Evolutionary conservation across 108 stramenopile species (phyloP), one percentile per base, ranked within the genome.

Genomic region (Skeletonema potamos): DNA sequence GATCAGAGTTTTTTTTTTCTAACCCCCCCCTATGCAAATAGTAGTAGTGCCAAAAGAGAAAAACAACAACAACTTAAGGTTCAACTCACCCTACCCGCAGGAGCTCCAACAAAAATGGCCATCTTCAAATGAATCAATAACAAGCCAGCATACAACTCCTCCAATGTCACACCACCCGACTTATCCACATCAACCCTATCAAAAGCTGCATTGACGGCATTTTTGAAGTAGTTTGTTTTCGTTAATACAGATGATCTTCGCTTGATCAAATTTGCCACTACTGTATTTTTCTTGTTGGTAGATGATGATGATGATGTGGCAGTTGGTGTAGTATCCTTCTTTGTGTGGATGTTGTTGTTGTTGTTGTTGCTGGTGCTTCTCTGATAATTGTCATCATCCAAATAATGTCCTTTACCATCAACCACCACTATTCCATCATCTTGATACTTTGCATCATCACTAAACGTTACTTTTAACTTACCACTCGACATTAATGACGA

Each of bases 51-150:
- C 22, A 28, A 68, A 54, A 54, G 26, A 18, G 30, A 22, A 59
- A 33, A 34, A 65, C 20, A 36, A 30, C 17, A 65, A 51, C 43
- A 36, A 27, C 34, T 1, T 11, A 59, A n/a, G n/a, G n/a, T 7
- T 37, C 57, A 17, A 13, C 85, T 41, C 36, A 86, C 85, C 81
- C 79, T 79, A 66, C 92, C 91, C 41, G 92, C 92, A 3, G 92
- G 86, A 18, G 92, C 82, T 13, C 92, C 92, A 11, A 83, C 86
- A 72, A 89, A 91, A n/a, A 70, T 70, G 8, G 87, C 92, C 57
- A 90, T 56, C 28, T 89, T 87, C 57, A 94, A 77, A 73, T 94
- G 92, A 75, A 94, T 87, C 61, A 90, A 66, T 12, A 94, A 60
- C 58, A 94, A 54, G 17, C 90, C 92, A 3, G 86, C 55, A 70